Base-by-base conservation (phyloP, 2,329 filamentous ascomycete genomes). In the Cadophora malorum region DNA sequence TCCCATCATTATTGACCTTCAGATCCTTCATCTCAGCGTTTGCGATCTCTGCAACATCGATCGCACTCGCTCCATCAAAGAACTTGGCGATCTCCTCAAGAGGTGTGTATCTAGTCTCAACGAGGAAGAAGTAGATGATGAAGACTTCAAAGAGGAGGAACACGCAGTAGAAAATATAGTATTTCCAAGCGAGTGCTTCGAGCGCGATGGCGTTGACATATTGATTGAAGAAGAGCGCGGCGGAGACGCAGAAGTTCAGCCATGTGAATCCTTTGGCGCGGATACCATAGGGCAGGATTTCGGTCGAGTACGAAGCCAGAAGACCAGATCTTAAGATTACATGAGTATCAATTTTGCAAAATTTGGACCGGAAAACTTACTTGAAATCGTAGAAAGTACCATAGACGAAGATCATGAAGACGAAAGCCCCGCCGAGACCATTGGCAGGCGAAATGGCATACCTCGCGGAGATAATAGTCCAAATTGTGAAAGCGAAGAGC, bases 241-340 rank as follows among this genome's bases (percentile, higher is more conserved):
- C 56, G 21, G 68, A 66, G n/a, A 71, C 68, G 33, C 59, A 53
- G 5, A 69, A 71, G 49, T 8, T 70, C 60, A 16, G 72, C 53
- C 2, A 73, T 72, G 64, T 74, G 73, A 25, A 58, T 9, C 55
- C 55, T 33, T 58, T 58, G 19, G 73, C 69, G 59, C 87, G 85
- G 31, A 88, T 79, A 60, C 83, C 81, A 79, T 86, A 89, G 0
- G 86, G 86, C 82, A 71, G 89, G 89, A 63, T 84, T 83, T 49
- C 88, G 81, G 12, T 88, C 80, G 52, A 89, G 80, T 59, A 86
- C 85, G 0, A 84, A 87, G 77, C 86, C 19, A 58, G n/a, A 38
- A 58, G 55, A 58, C 55, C 55, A 10, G 88, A 58, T 84, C 86
- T 67, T 89, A 69, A 86, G 85, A 23, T n/a, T 77, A 88, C 88